Evolutionary conservation across 371 early-diverging fungal genomes (phyloP), one percentile per base, ranked within the genome.

Genomic region (Circinella minor): DNA sequence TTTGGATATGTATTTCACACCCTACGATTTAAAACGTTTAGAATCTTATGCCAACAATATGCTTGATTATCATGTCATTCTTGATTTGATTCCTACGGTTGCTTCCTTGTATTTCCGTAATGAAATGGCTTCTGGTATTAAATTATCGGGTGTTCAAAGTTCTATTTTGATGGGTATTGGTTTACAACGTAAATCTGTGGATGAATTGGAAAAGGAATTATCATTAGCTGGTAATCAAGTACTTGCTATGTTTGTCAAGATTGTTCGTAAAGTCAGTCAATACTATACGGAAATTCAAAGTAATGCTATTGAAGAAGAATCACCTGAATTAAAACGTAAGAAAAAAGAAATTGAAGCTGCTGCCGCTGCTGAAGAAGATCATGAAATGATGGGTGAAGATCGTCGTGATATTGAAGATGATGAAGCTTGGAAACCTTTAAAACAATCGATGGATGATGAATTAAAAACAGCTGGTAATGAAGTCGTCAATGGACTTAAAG

Each of bases 41-140:
- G 96, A 96, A 63, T 91, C 93, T 20, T 99, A 98, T 76, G 82
- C 96, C 15, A 94, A 95, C 84, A 95, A 97, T 75, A 83, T 97
- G 81, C 81, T 97, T 61, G 99, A 99, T 78, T 97, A 97, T 82
- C 98, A 99, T 80, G 96, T 98, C 9, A 93, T 99, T 61, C 63
- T 97, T 65, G 99, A 99, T 74, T 74, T 99, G 78, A 74, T 98
- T 55, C 98, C 98, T 36, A 81, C 85, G 4, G 82, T 99, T 39
- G 90, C 97, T 8, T 79, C 82, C 38, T 81, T 91, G 48, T 94
- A 94, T 81, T 97, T 96, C 77, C 85, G 84, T 63, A 84, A 85
- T 55, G 83, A 86, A 64, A 80, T 90, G 68, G 78, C 86, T 37
- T 69, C 75, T 10, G 79, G 80, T 36, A 81, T 95, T 51, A 86